Evolutionary conservation across 495 filamentous ascomycete species (phyloP).

Genomic region (Podospora fimiseda): DNA sequence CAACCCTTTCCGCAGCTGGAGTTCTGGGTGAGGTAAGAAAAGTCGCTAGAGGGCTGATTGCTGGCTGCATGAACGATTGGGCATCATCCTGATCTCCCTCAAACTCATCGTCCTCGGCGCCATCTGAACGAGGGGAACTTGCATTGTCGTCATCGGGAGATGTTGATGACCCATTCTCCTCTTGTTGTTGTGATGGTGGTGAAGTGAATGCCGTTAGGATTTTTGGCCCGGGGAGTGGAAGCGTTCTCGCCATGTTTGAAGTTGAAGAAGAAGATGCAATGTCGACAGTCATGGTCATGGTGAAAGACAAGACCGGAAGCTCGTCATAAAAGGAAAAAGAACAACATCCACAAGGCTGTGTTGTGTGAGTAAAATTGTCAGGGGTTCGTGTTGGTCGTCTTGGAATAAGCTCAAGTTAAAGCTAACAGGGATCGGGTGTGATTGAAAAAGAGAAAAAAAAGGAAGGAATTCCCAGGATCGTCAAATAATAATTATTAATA

Average conservation of each 20-base stretch:
- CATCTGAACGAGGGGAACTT: slow-evolving; percentile 24
- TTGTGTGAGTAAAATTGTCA: neutral
- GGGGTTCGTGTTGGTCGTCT: neutral
- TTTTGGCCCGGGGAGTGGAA: neutral
- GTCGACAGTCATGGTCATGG: neutral
- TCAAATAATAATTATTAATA: neutral
- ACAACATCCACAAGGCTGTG: slow-evolving; percentile 5
- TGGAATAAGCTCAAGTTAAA: neutral
- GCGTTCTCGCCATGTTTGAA: neutral
- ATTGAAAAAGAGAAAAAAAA: neutral
- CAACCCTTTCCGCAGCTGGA: slow-evolving; percentile 67
- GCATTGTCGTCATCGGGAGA: neutral
- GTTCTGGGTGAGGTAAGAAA: slow-evolving; percentile 64
- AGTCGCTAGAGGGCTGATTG: slow-evolving; percentile 66
- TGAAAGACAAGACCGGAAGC: neutral
- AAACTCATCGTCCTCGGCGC: slow-evolving; percentile 23
- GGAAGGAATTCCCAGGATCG: neutral
- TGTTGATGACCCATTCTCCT: slow-evolving; percentile 1
- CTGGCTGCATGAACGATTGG: slow-evolving; percentile 64
- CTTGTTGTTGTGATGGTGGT: neutral
- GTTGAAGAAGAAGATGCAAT: neutral
- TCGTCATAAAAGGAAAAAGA: neutral
- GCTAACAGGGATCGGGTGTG: neutral
- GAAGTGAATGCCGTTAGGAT: neutral
- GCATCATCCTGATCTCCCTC: slow-evolving; percentile 49